phyloP scores from a whole-genome alignment of 805 yeast species.

The Saturnispora silvae region DNA sequence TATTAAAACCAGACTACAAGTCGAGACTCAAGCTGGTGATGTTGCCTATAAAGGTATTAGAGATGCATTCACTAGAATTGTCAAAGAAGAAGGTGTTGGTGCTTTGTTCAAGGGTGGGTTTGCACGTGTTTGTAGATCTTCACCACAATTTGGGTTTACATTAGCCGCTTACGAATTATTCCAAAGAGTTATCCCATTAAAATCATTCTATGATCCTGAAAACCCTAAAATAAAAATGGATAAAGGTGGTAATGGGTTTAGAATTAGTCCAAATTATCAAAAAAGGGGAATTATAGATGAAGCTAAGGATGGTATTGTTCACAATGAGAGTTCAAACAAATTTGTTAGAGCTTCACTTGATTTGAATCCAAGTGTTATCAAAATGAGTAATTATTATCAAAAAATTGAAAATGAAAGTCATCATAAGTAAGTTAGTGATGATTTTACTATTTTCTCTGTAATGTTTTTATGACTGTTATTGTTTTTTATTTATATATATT shows the following conservation, averaged over 20 bases:
- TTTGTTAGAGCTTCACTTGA: slow-evolving; percentile 23
- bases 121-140: slow-evolving; percentile 88
- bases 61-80: slow-evolving; percentile 67
- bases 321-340: slow-evolving; percentile 23
- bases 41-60: slow-evolving; percentile 63
- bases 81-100: slow-evolving; percentile 69
- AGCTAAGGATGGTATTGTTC: slow-evolving; percentile 6
- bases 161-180: slow-evolving; percentile 93
- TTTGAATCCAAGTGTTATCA: slow-evolving; percentile 21
- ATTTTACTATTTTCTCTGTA: not conserved
- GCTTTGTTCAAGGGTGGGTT: slow-evolving; percentile 96
- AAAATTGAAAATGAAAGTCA: slow-evolving; percentile 7
- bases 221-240: not conserved
- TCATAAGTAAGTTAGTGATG: too few species aligned
- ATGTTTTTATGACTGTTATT: not conserved
- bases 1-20: slow-evolving; percentile 87
- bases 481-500: too few species aligned
- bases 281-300: too few species aligned
- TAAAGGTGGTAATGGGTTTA: slow-evolving; percentile 19
- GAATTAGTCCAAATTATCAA: slow-evolving; percentile 18
- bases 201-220: slow-evolving; percentile 21
- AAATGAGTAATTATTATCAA: slow-evolving; percentile 12
- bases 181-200: slow-evolving; percentile 68
- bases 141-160: slow-evolving; percentile 97
- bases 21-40: slow-evolving; percentile 69